Conservation (phyloP, 2,329 filamentous ascomycete genomes). For the Claviceps spartinae region DNA sequence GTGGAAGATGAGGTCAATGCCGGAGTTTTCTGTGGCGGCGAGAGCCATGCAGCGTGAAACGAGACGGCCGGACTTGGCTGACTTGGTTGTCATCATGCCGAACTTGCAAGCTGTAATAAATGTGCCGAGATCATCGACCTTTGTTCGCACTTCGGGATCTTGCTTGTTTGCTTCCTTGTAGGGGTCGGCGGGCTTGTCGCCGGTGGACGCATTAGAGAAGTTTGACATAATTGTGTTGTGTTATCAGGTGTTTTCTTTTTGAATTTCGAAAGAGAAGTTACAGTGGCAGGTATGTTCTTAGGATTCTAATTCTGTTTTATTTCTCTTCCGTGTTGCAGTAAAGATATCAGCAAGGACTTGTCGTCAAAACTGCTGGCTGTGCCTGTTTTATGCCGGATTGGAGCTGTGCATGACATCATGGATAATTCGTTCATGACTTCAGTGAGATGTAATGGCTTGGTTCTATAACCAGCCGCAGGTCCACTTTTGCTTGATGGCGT, state of each 20-base stretch:
- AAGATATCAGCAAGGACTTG: too few relatives aligned
- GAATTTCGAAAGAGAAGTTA: too few relatives aligned
- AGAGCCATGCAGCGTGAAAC: slow-evolving; percentile 79
- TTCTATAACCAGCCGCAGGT: neutral
- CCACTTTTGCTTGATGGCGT: neutral
- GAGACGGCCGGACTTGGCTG: slow-evolving; percentile 48
- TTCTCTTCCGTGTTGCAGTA: neutral
- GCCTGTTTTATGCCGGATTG: neutral
- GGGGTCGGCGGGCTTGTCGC: slow-evolving; percentile 54
- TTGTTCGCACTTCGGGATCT: slow-evolving; percentile 51
- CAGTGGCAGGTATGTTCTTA: neutral
- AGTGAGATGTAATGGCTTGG: neutral
- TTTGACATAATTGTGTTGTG: slow-evolving; percentile 20
- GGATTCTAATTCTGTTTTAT: neutral
- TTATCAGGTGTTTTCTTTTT: neutral
- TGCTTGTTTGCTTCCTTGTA: slow-evolving; percentile 66
- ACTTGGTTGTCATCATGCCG: slow-evolving; percentile 76
- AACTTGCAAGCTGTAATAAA: slow-evolving; percentile 69
- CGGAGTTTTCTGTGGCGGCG: slow-evolving; percentile 65
- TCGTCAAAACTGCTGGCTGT: neutral
- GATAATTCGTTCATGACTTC: neutral
- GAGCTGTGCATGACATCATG: slow-evolving; percentile 1
- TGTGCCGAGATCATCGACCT: slow-evolving; percentile 57
- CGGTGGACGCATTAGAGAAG: slow-evolving; percentile 42
- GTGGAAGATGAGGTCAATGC: slow-evolving; percentile 77